phyloP scores from a whole-genome alignment of 1,284 basidiomycete species.

The Trametes sp. region DNA sequence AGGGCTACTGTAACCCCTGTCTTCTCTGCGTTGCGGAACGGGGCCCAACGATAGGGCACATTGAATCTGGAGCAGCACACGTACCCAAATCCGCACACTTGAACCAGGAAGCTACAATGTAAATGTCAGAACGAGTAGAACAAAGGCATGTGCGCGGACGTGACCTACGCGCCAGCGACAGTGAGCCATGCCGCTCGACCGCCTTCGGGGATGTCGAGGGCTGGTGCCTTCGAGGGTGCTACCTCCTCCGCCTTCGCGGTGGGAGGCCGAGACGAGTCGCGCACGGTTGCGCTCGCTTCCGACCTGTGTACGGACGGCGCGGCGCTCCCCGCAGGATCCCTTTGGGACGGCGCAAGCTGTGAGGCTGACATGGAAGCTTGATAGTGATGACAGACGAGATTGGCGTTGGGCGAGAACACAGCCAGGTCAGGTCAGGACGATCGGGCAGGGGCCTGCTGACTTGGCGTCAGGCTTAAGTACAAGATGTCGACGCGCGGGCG shows the following conservation, averaged over 20 bases:
- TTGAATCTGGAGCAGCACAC: too few species aligned
- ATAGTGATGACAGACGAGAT: neutral
- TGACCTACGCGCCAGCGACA: slow-evolving; percentile 22
- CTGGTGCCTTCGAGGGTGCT: neutral
- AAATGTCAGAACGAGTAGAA: slow-evolving; percentile 41
- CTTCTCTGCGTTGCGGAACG: too few species aligned
- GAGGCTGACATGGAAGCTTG: slow-evolving; percentile 14
- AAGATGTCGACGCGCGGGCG: neutral
- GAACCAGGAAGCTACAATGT: slow-evolving; percentile 25
- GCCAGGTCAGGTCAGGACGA: neutral
- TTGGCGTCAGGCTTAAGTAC: neutral
- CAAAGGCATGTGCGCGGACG: neutral
- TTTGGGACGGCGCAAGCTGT: slow-evolving; percentile 1
- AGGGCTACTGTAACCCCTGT: too few species aligned
- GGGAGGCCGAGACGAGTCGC: slow-evolving; percentile 9
- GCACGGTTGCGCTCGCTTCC: slow-evolving; percentile 10
- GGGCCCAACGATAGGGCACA: too few species aligned
- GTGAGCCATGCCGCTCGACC: slow-evolving; percentile 19
- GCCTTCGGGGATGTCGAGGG: slow-evolving; percentile 8
- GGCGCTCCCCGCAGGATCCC: slow-evolving; percentile 1
- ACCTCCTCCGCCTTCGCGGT: neutral
- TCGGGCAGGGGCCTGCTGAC: neutral
- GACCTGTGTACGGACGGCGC: slow-evolving; percentile 14
- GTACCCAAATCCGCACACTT: slow-evolving; percentile 37
- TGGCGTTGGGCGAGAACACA: neutral